A percentile compares a stretch with the other conserved stretches of the same genome.
These are phyloP conservation scores for Prunus fruticosa DNA, from an alignment of 306 rosid genomes.

Conservation along the genomic window DNA sequence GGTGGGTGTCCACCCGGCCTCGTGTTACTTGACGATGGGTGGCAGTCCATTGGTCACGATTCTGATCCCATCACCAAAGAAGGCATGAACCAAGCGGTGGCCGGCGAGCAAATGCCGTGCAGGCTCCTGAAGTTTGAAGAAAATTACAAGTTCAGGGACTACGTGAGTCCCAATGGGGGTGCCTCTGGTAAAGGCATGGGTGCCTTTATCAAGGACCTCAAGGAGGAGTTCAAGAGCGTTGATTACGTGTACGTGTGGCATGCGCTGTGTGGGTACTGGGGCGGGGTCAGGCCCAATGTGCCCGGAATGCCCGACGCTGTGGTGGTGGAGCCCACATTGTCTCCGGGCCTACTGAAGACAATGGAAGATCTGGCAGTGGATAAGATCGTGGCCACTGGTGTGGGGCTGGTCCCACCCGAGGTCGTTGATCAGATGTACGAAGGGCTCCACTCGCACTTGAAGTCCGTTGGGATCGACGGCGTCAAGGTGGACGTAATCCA, in stretches of 20 bases:
- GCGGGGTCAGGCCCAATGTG: slow-evolving; percentile 72
- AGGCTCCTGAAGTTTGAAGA: slow-evolving; percentile 64
- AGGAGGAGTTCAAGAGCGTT: slow-evolving; percentile 58
- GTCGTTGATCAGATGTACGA: slow-evolving; percentile 62
- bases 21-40: slow-evolving; percentile 81
- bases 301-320: slow-evolving; percentile 52
- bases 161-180: slow-evolving; percentile 17
- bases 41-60: slow-evolving; percentile 84
- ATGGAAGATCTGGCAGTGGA: slow-evolving; percentile 95
- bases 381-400: slow-evolving; percentile 63
- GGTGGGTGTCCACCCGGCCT: slow-evolving; percentile 93
- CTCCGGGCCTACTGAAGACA: slow-evolving; percentile 57
- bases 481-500: slow-evolving; percentile 94
- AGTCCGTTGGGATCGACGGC: slow-evolving; percentile 73
- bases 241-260: slow-evolving; percentile 94
- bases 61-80: slow-evolving; percentile 56
- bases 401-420: slow-evolving; percentile 78
- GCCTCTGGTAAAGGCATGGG: slow-evolving; percentile 44
- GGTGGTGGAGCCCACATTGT: slow-evolving; percentile 46
- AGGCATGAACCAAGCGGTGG: slow-evolving; percentile 61
- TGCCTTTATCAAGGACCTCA: slow-evolving; percentile 65
- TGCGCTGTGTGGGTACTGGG: slow-evolving; percentile 94
- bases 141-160: slow-evolving; percentile 73
- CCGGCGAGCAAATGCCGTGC: slow-evolving; percentile 97
- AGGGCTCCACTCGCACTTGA: slow-evolving; percentile 75